Base-by-base conservation (phyloP, 345 rosid genomes). In the Physaria fendleri region DNA sequence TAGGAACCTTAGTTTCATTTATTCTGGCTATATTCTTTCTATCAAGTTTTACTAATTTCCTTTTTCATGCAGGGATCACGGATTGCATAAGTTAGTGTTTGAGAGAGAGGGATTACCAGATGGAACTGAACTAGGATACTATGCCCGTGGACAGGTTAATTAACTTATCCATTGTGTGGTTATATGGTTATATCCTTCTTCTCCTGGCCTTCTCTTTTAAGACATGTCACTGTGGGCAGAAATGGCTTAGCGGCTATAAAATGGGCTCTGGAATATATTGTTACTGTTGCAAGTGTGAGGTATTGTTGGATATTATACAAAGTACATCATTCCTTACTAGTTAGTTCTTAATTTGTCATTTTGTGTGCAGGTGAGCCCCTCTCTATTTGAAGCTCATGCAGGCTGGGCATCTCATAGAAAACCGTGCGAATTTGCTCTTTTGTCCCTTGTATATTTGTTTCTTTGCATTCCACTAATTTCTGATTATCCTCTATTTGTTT, bases 391-490 rank as follows among this genome's bases (percentile, higher is more conserved):
- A 81, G 91, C 85, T 73, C 99, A 93, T 82, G 99, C 99, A 73
- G 99, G 99, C 71, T 89, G 97, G 94, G 84, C 95, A 62, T 79
- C 99, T 38, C 95, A 97, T 57, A 81, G 81, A 71, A 89, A 93
- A 79, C 96, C 95, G 99, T 93, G 73, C 82, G 90, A 24, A 62
- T 33, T 56, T 55, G 3, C 42, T 55, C 59, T 41, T 21, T 43
- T 62, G 24, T 42, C 59, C 41, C 48, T 51, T 30, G 17, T 35
- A 3, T 20, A 34, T 50, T 55, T 39, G 22, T 14, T 12, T 57
- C 42, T 53, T 56, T 56, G 13, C 28, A 5, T 51, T 14, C 7
- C 32, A 5, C 37, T 7, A 21, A 43, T 37, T 4, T 50, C 18
- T 65, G 22, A 57, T 62, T 69, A 48, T 23, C 66, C 24, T 76